Conservation (phyloP, 768 basidiomycete genomes). For the Polyporus arcularius region DNA sequence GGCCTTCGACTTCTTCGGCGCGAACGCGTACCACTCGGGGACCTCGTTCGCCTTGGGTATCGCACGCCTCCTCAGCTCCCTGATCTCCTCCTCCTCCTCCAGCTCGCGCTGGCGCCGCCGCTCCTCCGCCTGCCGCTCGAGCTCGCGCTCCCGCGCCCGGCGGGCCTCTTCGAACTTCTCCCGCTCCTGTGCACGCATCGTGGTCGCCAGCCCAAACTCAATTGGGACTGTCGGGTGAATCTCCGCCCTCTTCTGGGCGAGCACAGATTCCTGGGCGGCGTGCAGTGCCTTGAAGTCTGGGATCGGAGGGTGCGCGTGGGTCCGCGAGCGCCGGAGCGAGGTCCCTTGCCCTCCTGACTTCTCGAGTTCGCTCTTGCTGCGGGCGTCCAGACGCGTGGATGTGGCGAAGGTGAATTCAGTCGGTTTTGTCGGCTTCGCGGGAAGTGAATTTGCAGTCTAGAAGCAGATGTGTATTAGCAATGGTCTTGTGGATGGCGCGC, state of each 20-base stretch:
- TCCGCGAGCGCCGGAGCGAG: constrained; percentile 16
- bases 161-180: constrained; percentile 63
- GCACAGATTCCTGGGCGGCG: constrained; percentile 41
- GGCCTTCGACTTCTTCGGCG: constrained; percentile 53
- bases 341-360: constrained; percentile 13
- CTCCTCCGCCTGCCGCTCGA: constrained; percentile 49
- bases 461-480: constrained; percentile 7
- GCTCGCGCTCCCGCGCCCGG: constrained; percentile 56
- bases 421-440: constrained; percentile 36
- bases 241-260: constrained; percentile 48
- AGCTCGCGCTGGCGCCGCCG: constrained; percentile 46
- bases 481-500: constrained; percentile 2
- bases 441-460: constrained; percentile 18
- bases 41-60: constrained; percentile 71
- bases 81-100: constrained; percentile 61
- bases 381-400: constrained; percentile 50
- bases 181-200: constrained; percentile 59
- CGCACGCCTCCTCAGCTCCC: constrained; percentile 60
- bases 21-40: constrained; percentile 76
- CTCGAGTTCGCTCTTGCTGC: constrained; percentile 40
- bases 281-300: constrained; percentile 61
- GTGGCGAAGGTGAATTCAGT: constrained; percentile 55
- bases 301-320: constrained; percentile 34
- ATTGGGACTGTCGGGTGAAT: constrained; percentile 49
- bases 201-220: constrained; percentile 52